Evolutionary conservation across 1,139 yeast genomes (phyloP).

Genomic region (Saccharomyces hybrid): DNA sequence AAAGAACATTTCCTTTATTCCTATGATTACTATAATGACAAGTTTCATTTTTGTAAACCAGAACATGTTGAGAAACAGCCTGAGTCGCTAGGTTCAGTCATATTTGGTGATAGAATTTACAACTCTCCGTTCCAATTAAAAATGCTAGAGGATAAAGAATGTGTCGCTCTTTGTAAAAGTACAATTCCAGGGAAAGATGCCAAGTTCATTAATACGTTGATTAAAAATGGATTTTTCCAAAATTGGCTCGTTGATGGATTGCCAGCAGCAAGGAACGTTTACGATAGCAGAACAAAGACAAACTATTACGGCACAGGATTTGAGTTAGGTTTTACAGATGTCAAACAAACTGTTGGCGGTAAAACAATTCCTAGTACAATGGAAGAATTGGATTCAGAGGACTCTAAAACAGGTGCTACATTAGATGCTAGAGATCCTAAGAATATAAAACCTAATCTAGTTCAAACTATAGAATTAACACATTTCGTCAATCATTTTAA

Average conservation of each 20-base stretch:
- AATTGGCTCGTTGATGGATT: slow-evolving; percentile 94
- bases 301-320: slow-evolving; percentile 76
- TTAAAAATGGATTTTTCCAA: slow-evolving; percentile 74
- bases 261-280: slow-evolving; percentile 67
- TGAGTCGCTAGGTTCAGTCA: slow-evolving; percentile 84
- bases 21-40: slow-evolving; percentile 78
- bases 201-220: slow-evolving; percentile 65
- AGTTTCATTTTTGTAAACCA: slow-evolving; percentile 80
- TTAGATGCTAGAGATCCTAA: slow-evolving; percentile 8
- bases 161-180: slow-evolving; percentile 56
- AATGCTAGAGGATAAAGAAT: slow-evolving; percentile 65
- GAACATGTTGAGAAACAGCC: slow-evolving; percentile 55
- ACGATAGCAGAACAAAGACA: slow-evolving; percentile 49
- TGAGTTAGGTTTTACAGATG: slow-evolving; percentile 61
- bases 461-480: slow-evolving; percentile 31
- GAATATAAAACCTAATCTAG: slow-evolving; percentile 10
- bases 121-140: slow-evolving; percentile 78
- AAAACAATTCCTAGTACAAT: slow-evolving; percentile 1
- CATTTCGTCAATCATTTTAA: slow-evolving; percentile 75
- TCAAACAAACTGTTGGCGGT: slow-evolving; percentile 13
- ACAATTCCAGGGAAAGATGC: slow-evolving; percentile 58
- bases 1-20: slow-evolving; percentile 53
- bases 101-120: slow-evolving; percentile 92
- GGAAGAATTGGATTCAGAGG: slow-evolving; percentile 1
- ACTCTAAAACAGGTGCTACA: neutral